phyloP scores from a whole-genome alignment of 2,329 filamentous ascomycete genomes.

The Epichloe bromicola region DNA sequence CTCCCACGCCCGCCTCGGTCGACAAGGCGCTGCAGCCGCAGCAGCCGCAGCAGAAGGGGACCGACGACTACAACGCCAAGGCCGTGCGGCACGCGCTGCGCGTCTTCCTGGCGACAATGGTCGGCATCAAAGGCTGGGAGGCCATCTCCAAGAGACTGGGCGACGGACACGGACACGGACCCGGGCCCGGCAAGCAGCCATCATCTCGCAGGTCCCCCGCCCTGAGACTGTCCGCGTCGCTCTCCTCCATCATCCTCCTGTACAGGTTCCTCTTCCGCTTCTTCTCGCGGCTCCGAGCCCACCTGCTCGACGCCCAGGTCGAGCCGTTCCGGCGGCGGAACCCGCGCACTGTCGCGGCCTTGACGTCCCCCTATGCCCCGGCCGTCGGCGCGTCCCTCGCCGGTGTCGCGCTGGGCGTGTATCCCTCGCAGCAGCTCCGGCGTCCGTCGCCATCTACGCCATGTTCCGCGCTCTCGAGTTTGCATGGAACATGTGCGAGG shows the following conservation, averaged over 20 bases:
- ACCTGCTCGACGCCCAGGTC: slow-evolving; percentile 70
- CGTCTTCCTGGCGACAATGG: slow-evolving; percentile 52
- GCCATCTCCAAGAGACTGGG: slow-evolving; percentile 35
- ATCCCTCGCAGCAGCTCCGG: slow-evolving; percentile 52
- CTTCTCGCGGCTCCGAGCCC: slow-evolving; percentile 64
- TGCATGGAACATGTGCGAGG: slow-evolving; percentile 70
- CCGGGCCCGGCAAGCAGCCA: slow-evolving; percentile 27
- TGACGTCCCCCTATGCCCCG: slow-evolving; percentile 76
- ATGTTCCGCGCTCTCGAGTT: slow-evolving; percentile 77
- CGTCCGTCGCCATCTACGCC: slow-evolving; percentile 71
- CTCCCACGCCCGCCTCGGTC: slow-evolving; percentile 43
- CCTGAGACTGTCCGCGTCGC: slow-evolving; percentile 65
- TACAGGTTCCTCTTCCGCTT: slow-evolving; percentile 87
- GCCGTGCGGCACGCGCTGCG: slow-evolving; percentile 59
- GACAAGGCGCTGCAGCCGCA: slow-evolving; percentile 25
- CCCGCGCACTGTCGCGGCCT: slow-evolving; percentile 55
- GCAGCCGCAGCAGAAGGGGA: slow-evolving; percentile 23
- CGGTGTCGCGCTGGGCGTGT: slow-evolving; percentile 69
- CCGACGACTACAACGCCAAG: slow-evolving; percentile 56
- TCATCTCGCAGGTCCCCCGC: slow-evolving; percentile 50
- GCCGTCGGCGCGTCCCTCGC: slow-evolving; percentile 84
- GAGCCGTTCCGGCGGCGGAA: slow-evolving; percentile 73
- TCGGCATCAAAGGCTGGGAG: slow-evolving; percentile 51
- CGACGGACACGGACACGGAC: slow-evolving; percentile 19
- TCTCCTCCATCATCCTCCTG: slow-evolving; percentile 75